Conservation (phyloP, 1,284 basidiomycete species). For the Sphaerobolus stellatus region DNA sequence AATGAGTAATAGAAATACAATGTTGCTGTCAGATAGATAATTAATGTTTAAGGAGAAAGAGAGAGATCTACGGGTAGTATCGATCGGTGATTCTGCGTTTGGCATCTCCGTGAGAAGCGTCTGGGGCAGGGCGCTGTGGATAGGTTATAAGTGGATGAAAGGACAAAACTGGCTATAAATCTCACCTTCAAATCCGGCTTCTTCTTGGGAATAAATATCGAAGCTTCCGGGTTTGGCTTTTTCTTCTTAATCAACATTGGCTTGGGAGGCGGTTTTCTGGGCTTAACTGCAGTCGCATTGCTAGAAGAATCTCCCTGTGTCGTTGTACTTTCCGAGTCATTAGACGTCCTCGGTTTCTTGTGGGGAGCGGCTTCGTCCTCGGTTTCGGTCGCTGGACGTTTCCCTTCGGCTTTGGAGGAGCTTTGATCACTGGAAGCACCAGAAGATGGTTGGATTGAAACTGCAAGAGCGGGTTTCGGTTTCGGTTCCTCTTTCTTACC, state of each 20-base stretch:
- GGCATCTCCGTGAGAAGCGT: not conserved
- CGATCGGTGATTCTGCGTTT: slow-evolving; percentile 6
- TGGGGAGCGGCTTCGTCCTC: not conserved
- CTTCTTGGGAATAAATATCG: slow-evolving; percentile 18
- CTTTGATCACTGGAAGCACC: not conserved
- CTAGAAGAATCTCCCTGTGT: slow-evolving; percentile 1
- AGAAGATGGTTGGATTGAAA: too few relatives aligned
- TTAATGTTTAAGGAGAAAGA: too few relatives aligned
- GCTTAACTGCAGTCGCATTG: not conserved
- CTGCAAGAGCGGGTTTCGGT: too few relatives aligned
- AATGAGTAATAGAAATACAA: too few relatives aligned
- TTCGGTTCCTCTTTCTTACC: not conserved
- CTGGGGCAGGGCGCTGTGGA: slow-evolving; percentile 1
- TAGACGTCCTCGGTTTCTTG: not conserved
- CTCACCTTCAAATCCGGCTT: slow-evolving; percentile 6
- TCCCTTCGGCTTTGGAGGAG: not conserved
- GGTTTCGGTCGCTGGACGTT: not conserved
- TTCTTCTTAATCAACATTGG: slow-evolving; percentile 7
- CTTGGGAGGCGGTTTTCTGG: slow-evolving; percentile 1
- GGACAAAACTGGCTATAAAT: not conserved
- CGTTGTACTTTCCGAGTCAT: not conserved
- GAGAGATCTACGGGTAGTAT: too few relatives aligned
- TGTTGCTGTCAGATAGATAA: too few relatives aligned
- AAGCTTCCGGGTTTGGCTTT: slow-evolving; percentile 7
- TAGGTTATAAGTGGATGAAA: not conserved